These are phyloP conservation scores for Colletotrichum liriopes DNA, from an alignment of 2,329 filamentous ascomycete genomes.

Conservation along the genomic window DNA sequence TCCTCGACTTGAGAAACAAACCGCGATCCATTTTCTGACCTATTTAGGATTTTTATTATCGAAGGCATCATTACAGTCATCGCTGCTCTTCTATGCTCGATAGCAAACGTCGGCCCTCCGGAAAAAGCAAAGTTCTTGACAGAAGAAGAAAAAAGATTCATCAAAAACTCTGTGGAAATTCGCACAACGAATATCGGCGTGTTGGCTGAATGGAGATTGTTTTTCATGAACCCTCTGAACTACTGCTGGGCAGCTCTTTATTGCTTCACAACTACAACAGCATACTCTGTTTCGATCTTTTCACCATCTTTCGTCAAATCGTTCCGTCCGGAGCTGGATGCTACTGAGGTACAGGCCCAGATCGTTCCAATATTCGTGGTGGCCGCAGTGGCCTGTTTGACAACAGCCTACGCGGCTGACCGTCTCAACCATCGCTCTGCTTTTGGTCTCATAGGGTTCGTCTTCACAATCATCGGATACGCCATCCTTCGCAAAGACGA, in stretches of 20 bases:
- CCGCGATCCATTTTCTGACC: background rate
- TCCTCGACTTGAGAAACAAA: fast-evolving
- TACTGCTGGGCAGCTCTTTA: slow-evolving; percentile 43
- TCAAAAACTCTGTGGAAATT: slow-evolving; percentile 25
- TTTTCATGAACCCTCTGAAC: slow-evolving; percentile 43
- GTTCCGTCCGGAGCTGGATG: slow-evolving; percentile 38
- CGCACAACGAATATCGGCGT: slow-evolving; percentile 23
- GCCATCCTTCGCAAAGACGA: slow-evolving; percentile 21
- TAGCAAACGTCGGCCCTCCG: slow-evolving; percentile 40
- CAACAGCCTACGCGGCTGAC: slow-evolving; percentile 36
- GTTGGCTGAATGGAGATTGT: slow-evolving; percentile 39
- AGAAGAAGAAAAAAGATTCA: slow-evolving; percentile 31
- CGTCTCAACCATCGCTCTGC: slow-evolving; percentile 42
- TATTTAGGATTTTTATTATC: slow-evolving; percentile 54
- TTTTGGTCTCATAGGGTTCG: slow-evolving; percentile 40
- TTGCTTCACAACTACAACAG: slow-evolving; percentile 43
- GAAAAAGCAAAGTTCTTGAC: slow-evolving; percentile 41
- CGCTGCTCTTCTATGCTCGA: slow-evolving; percentile 45
- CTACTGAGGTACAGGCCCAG: slow-evolving; percentile 40
- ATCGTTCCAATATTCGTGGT: slow-evolving; percentile 44
- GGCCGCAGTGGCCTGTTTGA: slow-evolving; percentile 38
- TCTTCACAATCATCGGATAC: slow-evolving; percentile 41
- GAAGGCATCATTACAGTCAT: slow-evolving; percentile 49
- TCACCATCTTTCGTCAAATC: slow-evolving; percentile 44
- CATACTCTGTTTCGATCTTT: slow-evolving; percentile 44